Base-by-base conservation (phyloP, 805 yeast genomes). In the Candida sithepensis region DNA sequence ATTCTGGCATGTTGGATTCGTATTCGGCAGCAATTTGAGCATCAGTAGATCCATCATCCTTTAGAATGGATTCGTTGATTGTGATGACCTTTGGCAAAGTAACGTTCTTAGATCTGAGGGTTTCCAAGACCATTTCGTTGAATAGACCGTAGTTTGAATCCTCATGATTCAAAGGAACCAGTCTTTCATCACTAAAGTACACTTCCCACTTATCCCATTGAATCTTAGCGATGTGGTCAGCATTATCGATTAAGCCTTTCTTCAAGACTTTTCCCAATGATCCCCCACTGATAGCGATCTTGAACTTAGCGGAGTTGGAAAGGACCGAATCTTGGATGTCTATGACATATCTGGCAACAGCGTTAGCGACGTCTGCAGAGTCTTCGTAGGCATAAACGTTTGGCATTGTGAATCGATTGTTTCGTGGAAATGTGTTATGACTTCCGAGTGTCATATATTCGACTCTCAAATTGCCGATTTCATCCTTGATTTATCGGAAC, bases 131-230 rank as follows among this genome's bases (percentile, higher is more conserved):
- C 61, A 79, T 74, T 45, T 70, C 69, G 60, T 85, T 79, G 72
- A 91, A 87, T 44, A 85, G 74, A 3, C 94, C 92, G 63, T 79
- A 89, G 72, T 91, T 91, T 51, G 96, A 87, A 64, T 91, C 97
- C 20, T 76, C 82, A 62, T 88, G 85, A 55, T 80, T 79, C 59
- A 88, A 73, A 9, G 96, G 87, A 33, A 91, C 97, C 53, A 91
- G 67, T 67, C 98, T 79, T 71, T 91, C 98, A 63, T 91, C 98
- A 54, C 91, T 83, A 68, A 91, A 89, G 70, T 75, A 91, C 12
- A 91, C 82, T 50, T 80, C 80, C 95, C 96, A 87, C 56, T 81
- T 74, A 33, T 69, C 65, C 92, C 95, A 87, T 58, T 79, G 68
- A 26, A 84, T 75, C 48, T 72, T 57, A 2, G 65, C 47, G 1